A percentile compares a stretch with the other conserved stretches of the same genome.
Conservation (phyloP, 208 protist species). For the Trypanosoma avium region DNA sequence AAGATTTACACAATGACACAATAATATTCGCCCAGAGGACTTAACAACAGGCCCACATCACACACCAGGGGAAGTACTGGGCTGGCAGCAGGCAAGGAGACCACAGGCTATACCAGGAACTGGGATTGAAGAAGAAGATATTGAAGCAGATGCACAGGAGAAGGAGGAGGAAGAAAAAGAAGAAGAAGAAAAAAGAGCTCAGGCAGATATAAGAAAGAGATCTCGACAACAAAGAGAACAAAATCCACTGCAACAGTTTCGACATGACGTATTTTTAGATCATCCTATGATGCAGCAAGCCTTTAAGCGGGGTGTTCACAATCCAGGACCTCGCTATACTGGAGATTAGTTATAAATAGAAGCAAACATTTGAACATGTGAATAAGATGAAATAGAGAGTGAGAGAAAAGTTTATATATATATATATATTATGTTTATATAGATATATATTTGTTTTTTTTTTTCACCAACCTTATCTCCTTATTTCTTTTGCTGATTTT, state of each 20-base stretch:
- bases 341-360: conserved; percentile 27
- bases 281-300: conserved; percentile 69
- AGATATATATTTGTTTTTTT: not conserved
- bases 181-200: not conserved
- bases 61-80: conserved; percentile 8
- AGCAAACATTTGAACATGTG: no score
- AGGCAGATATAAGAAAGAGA: not conserved
- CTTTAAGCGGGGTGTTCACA: conserved; percentile 30
- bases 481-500: not conserved
- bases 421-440: not conserved
- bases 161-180: not conserved
- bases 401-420: not conserved
- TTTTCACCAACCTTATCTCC: not conserved
- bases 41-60: conserved; percentile 40
- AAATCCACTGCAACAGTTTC: conserved; percentile 48
- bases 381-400: not conserved
- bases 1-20: conserved; percentile 60
- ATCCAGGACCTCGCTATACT: conserved; percentile 76
- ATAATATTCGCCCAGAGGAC: conserved; percentile 51
- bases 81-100: conserved; percentile 18
- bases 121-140: conserved; percentile 65
- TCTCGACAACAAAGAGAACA: conserved; percentile 2
- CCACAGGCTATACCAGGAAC: conserved; percentile 46
- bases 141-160: conserved; percentile 30
- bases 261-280: conserved; percentile 62